Evolutionary conservation across 2,329 filamentous ascomycete species (phyloP), one percentile per base, ranked within the genome.

Genomic region (Coniochaeta sp.): DNA sequence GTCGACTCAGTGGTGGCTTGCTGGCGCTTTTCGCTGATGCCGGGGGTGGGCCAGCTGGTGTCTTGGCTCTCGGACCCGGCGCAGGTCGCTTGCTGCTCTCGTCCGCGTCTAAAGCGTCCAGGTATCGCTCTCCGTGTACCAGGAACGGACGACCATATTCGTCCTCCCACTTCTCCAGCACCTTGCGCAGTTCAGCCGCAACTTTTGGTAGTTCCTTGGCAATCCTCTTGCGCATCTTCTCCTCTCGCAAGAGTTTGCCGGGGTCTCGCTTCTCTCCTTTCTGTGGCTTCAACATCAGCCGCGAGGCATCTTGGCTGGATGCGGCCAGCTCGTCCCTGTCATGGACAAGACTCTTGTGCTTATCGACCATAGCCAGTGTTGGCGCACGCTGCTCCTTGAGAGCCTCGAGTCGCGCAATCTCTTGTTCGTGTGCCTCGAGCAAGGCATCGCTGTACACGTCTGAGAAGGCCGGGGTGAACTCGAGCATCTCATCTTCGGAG

Each of bases 151-250:
- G 83, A 3, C 91, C 92, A 66, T 92, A 96, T 64, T 97, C 94
- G 50, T 95, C 87, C 66, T 99, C 94, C 85, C 90, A 99, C 45
- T 78, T 73, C 65, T 92, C 88, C 26, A 99, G 78, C n/a, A 81
- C 77, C 66, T 85, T 92, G 57, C 82, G 81, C 53, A 99, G 72
- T n/a, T 97, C 91, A 0, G 79, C 79, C 53, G 92, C 85, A 40
- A 99, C 79, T 73, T 95, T 97, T 52, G 94, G 94, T 27, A 99
- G 75, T 64, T 99, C 94, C 69, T 97, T 99, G 24, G 91, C 81
- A 56, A 99, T 96, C 53, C 91, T 82, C 80, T 99, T 99, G 54
- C 94, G 85, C 89, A 96, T 95, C 79, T 97, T 99, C 72, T 99
- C 94, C 65, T 99, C 94, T 27, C 94, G 82, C 50, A 99, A 76